A percentile compares a stretch with the other conserved stretches of the same genome.
Evolutionary conservation across 306 rosid genomes (phyloP).

Genomic region (Adenanthera pavonina): DNA sequence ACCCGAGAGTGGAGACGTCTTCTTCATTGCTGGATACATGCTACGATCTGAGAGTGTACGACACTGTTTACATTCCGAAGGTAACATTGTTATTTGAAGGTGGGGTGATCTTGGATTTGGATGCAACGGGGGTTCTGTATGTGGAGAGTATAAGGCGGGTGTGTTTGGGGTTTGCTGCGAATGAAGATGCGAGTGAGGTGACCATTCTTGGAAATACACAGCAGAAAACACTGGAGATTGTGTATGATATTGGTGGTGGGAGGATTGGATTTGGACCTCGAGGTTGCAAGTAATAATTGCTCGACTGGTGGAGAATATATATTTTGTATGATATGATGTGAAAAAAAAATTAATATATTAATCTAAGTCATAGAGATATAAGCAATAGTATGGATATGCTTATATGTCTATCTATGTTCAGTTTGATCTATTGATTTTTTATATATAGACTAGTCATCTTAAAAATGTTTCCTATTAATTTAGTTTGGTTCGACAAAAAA

Average conservation of each 20-base stretch:
- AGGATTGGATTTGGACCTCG: constrained; percentile 61
- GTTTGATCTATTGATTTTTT: no score
- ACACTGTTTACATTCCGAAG: not conserved
- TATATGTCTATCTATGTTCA: no score
- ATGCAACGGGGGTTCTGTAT: not conserved
- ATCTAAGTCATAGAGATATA: not conserved
- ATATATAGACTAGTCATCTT: no score
- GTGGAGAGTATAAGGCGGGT: not conserved
- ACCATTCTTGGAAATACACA: constrained; percentile 73
- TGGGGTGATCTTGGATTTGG: not conserved
- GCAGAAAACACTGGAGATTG: constrained; percentile 61
- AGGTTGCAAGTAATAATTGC: constrained; percentile 43
- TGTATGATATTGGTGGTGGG: constrained; percentile 64
- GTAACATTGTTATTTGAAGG: no score
- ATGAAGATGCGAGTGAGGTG: not conserved
- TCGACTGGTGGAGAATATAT: no score
- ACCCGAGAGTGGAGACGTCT: not conserved
- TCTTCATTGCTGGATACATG: not conserved
- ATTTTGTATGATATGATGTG: no score
- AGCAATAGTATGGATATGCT: no score
- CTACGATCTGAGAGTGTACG: not conserved
- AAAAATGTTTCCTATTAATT: no score
- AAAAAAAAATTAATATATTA: no score
- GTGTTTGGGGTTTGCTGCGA: not conserved
- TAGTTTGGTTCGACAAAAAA: no score